These are phyloP conservation scores for Neckera pumila DNA, from an alignment of 225 moss, liverwort and hornwort species.

Conservation along the genomic window DNA sequence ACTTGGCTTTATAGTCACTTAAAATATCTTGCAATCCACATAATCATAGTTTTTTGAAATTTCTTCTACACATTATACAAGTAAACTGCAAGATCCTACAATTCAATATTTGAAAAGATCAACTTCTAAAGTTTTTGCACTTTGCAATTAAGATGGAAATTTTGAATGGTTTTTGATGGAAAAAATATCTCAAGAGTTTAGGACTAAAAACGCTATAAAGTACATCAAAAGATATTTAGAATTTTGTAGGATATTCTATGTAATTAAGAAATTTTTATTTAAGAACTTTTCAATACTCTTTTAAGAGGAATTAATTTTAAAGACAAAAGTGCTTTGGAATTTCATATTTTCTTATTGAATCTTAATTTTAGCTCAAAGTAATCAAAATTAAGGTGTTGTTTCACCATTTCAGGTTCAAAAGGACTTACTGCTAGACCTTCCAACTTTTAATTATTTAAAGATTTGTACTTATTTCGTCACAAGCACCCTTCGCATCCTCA, in stretches of 20 bases:
- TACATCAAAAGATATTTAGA: not conserved
- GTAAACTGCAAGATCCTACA: not conserved
- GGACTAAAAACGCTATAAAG: not conserved
- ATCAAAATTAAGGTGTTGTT: no score
- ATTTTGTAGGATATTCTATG: not conserved
- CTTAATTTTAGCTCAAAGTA: no score
- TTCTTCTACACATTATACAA: not conserved
- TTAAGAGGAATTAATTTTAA: not conserved
- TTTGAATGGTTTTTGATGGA: no score
- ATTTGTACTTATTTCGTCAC: no score
- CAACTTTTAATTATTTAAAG: no score
- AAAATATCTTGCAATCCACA: not conserved
- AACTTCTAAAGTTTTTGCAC: not conserved
- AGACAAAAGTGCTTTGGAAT: no score
- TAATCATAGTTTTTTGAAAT: not conserved
- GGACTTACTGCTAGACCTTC: no score
- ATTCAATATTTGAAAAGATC: not conserved
- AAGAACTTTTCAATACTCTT: not conserved
- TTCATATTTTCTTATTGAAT: no score
- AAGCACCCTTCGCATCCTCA: no score
- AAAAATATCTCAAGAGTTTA: not conserved
- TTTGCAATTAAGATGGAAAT: not conserved
- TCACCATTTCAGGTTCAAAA: no score
- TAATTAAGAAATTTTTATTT: not conserved
- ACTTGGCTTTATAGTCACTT: not conserved